Evolutionary conservation across 148 eudicot species (phyloP).

Genomic region (Diospyros kaki): DNA sequence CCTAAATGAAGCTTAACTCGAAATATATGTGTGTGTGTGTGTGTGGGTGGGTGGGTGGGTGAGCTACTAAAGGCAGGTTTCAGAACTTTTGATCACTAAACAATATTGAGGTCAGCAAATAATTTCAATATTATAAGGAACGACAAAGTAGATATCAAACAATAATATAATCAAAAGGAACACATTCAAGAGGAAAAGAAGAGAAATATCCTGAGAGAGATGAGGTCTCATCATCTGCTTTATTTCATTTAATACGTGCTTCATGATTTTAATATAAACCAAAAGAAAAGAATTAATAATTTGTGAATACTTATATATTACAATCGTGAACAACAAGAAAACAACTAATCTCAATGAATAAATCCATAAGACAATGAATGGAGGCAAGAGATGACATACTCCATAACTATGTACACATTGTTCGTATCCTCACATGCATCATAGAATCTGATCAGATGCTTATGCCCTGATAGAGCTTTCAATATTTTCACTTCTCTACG

Average conservation of each 20-base stretch:
- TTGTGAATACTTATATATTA: background rate
- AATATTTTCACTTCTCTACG: conserved; percentile 71
- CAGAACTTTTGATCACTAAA: background rate
- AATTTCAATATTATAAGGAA: background rate
- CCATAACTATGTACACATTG: conserved; percentile 71
- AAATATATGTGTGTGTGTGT: background rate
- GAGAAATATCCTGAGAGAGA: background rate
- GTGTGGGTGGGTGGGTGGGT: no score
- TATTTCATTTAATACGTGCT: background rate
- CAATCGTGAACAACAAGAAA: background rate
- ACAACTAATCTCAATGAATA: background rate
- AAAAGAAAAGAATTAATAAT: background rate
- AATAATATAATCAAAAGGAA: background rate
- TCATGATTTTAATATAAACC: background rate
- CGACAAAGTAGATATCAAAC: background rate
- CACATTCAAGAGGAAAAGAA: background rate
- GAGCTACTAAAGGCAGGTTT: background rate
- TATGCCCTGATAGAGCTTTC: conserved; percentile 63
- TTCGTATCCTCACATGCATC: conserved; percentile 73
- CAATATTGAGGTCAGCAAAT: background rate
- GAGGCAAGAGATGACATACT: conserved; percentile 40
- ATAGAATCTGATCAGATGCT: conserved; percentile 56
- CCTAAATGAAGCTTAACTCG: background rate
- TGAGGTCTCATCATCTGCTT: background rate
- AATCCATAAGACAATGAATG: background rate